These are phyloP conservation scores for Paramecium caudatum DNA, from an alignment of 73 alveolate genomes.

Conservation along the genomic window DNA sequence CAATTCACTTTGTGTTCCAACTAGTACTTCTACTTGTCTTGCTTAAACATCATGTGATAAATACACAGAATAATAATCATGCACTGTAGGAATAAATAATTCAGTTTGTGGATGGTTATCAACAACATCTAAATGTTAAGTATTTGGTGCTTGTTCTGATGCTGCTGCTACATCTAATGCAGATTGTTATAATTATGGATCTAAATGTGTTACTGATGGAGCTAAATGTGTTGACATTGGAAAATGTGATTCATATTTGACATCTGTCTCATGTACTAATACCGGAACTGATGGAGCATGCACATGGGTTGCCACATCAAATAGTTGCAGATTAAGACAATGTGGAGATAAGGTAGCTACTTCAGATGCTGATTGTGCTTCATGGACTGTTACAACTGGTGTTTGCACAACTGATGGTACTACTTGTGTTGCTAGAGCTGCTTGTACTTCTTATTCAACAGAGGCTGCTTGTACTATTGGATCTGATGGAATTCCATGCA, in stretches of 20 bases:
- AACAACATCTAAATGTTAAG: slow-evolving; percentile 8
- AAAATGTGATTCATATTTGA: slow-evolving; percentile 36
- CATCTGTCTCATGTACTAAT: slow-evolving; percentile 11
- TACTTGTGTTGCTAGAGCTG: slow-evolving; percentile 11
- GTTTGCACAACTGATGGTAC: slow-evolving; percentile 57
- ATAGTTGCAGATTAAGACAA: slow-evolving; percentile 69
- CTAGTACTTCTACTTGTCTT: background rate
- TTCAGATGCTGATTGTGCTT: background rate
- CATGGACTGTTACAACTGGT: background rate
- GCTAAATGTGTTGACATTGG: slow-evolving; percentile 14
- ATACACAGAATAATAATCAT: background rate
- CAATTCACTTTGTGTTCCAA: background rate
- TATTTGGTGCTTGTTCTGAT: background rate
- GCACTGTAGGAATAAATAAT: background rate
- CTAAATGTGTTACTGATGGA: slow-evolving; percentile 59
- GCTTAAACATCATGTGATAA: slow-evolving; percentile 15
- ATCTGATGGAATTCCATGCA: slow-evolving; percentile 55
- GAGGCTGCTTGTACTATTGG: slow-evolving; percentile 51
- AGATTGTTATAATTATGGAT: background rate
- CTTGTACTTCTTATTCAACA: background rate
- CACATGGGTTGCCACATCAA: slow-evolving; percentile 21
- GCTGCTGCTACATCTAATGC: background rate
- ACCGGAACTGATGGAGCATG: slow-evolving; percentile 49
- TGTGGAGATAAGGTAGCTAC: slow-evolving; percentile 49
- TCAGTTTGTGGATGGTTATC: slow-evolving; percentile 52